A percentile compares a stretch with the other conserved stretches of the same genome.
phyloP scores from a whole-genome alignment of 257 asterid species.

The Gentiana dahurica region DNA sequence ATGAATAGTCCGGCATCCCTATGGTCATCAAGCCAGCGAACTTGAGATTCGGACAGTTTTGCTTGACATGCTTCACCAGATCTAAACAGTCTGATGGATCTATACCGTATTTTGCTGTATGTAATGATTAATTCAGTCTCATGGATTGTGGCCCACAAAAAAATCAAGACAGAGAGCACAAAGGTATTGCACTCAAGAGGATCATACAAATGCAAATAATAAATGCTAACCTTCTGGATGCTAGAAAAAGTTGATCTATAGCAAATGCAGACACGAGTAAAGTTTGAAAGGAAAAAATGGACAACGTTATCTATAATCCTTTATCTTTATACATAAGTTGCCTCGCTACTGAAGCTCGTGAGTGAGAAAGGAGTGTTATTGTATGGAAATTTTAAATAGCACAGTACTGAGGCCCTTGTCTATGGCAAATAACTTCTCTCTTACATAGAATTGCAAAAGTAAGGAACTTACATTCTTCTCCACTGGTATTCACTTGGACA shows the following conservation, averaged over 20 bases:
- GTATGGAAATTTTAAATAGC: too few relatives aligned
- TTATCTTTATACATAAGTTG: too few relatives aligned
- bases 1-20: slow-evolving; percentile 85
- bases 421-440: slow-evolving; percentile 1
- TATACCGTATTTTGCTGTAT: slow-evolving; percentile 82
- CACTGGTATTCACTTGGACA: slow-evolving; percentile 89
- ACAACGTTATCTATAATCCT: not conserved
- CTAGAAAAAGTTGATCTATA: too few relatives aligned
- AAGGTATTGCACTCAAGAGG: too few relatives aligned
- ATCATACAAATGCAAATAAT: not conserved
- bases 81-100: slow-evolving; percentile 65
- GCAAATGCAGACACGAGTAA: not conserved
- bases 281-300: not conserved
- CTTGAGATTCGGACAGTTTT: slow-evolving; percentile 58
- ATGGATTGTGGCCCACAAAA: too few relatives aligned
- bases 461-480: slow-evolving; percentile 71
- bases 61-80: slow-evolving; percentile 58
- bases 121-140: slow-evolving; percentile 9
- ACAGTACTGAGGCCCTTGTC: not conserved
- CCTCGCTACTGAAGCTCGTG: too few relatives aligned
- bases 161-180: too few relatives aligned
- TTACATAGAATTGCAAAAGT: not conserved
- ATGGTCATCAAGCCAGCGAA: slow-evolving; percentile 93
- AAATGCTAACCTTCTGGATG: too few relatives aligned
- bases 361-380: too few relatives aligned